Conservation (phyloP, 2,329 filamentous ascomycete genomes). For the Tolypocladium inflatum region DNA sequence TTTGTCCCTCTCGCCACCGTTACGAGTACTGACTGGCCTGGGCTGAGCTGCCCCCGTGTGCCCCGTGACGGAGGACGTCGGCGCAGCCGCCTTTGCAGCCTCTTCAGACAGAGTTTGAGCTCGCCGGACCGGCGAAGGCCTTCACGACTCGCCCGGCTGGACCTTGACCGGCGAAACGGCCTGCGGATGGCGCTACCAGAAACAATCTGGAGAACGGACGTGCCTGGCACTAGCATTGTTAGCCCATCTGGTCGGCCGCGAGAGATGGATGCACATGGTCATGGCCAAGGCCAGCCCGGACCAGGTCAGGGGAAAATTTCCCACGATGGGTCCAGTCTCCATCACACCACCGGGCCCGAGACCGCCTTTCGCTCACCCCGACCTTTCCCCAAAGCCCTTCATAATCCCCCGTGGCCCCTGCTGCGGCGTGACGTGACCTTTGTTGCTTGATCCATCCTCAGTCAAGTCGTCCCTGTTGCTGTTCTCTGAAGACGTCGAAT, state of each 20-base stretch:
- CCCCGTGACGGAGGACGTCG: background rate
- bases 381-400: background rate
- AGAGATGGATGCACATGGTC: background rate
- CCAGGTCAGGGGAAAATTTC: constrained; percentile 9
- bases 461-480: background rate
- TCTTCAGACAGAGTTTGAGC: background rate
- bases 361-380: constrained; percentile 3
- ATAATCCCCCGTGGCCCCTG: background rate
- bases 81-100: background rate
- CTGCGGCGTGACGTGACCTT: background rate
- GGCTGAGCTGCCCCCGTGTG: background rate
- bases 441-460: background rate
- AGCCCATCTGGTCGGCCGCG: background rate
- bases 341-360: constrained; percentile 5
- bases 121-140: background rate
- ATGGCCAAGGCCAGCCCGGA: background rate
- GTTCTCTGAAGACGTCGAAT: background rate
- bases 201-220: background rate
- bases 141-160: background rate
- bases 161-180: background rate
- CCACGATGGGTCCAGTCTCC: constrained; percentile 6
- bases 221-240: constrained; percentile 4
- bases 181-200: background rate
- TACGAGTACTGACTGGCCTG: too few species aligned
- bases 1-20: background rate